Percentiles rank a stretch among this genome's conserved stretches.
phyloP scores from a whole-genome alignment of 805 yeast species.

The Candida odintsovae region DNA sequence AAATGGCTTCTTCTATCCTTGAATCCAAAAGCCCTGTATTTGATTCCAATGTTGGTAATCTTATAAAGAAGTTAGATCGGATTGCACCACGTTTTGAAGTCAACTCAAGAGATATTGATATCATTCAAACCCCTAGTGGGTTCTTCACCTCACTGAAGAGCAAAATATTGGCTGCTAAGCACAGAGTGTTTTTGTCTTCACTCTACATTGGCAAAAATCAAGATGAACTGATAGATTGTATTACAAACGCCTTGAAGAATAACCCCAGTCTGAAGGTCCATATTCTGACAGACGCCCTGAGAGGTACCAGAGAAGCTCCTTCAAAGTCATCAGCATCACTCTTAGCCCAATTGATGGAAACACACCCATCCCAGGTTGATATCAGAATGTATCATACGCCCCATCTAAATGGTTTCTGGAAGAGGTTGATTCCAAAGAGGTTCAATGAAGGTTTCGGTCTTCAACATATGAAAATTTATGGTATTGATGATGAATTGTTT shows the following conservation, averaged over 20 bases:
- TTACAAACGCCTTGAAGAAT: conserved; percentile 50
- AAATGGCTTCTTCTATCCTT: neutral
- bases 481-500: conserved; percentile 85
- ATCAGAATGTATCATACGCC: conserved; percentile 89
- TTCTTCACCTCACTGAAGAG: conserved; percentile 62
- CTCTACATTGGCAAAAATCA: conserved; percentile 83
- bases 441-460: conserved; percentile 88
- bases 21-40: conserved; percentile 17
- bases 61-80: conserved; percentile 50
- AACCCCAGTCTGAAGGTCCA: conserved; percentile 63
- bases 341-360: conserved; percentile 57
- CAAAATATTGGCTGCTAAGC: conserved; percentile 57
- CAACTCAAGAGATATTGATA: conserved; percentile 47
- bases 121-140: conserved; percentile 60
- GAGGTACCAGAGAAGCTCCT: conserved; percentile 95
- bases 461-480: conserved; percentile 97
- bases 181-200: conserved; percentile 74
- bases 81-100: conserved; percentile 66
- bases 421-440: conserved; percentile 66
- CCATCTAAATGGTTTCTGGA: conserved; percentile 61
- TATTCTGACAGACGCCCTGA: conserved; percentile 76
- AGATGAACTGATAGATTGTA: conserved; percentile 60
- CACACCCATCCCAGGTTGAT: conserved; percentile 67
- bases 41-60: conserved; percentile 38
- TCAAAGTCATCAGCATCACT: conserved; percentile 69